Conservation (phyloP, 371 early-diverging fungal genomes). For the Syncephalis plumigaleata region DNA sequence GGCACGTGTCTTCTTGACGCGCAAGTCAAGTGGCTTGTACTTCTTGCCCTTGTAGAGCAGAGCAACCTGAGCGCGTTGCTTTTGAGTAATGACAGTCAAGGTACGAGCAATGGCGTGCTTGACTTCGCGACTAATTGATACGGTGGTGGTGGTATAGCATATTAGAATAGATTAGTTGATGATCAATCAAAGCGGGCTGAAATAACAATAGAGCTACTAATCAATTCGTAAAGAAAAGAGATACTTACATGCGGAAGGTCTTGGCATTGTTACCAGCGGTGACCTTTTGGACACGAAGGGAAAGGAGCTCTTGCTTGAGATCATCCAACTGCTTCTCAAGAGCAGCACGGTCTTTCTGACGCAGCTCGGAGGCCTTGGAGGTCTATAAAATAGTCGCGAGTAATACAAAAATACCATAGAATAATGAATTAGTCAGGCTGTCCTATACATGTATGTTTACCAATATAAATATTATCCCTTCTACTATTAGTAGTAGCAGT, state of each 20-base stretch:
- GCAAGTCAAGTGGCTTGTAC: constrained; percentile 81
- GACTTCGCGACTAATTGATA: constrained; percentile 1
- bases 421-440: too few species aligned
- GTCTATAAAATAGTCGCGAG: constrained; percentile 11
- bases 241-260: constrained; percentile 61
- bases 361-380: constrained; percentile 80
- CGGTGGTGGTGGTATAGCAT: neutral
- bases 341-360: constrained; percentile 80
- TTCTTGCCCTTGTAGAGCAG: constrained; percentile 78
- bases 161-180: too few species aligned
- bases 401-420: too few species aligned
- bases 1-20: constrained; percentile 92
- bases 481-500: too few species aligned
- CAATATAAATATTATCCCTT: too few species aligned
- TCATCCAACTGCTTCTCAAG: constrained; percentile 75
- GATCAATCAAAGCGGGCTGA: too few species aligned
- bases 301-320: constrained; percentile 81
- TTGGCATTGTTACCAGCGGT: constrained; percentile 54
- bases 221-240: too few species aligned
- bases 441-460: too few species aligned
- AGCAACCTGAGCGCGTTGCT: constrained; percentile 66
- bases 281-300: constrained; percentile 83
- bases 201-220: too few species aligned
- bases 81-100: constrained; percentile 82
- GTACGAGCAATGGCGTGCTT: constrained; percentile 58